Evolutionary conservation across 2,329 filamentous ascomycete species (phyloP).

Genomic region (Colletotrichum gigasporum): DNA sequence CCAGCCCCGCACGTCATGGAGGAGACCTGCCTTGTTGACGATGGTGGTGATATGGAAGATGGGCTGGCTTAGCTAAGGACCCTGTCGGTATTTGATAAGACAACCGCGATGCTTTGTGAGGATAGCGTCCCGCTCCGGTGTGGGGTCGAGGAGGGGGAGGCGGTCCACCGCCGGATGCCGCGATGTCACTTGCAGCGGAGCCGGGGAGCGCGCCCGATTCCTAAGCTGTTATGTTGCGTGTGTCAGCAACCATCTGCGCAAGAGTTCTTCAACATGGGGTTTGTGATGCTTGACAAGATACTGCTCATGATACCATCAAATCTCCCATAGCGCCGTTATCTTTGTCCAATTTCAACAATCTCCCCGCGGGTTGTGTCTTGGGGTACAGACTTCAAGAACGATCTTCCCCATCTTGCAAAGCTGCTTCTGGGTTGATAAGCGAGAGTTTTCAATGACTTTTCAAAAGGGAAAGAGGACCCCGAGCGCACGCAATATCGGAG

Average conservation of each 20-base stretch:
- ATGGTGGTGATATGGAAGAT: neutral
- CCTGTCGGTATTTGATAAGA: constrained; percentile 15
- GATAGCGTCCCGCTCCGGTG: constrained; percentile 21
- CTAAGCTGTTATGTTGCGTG: constrained; percentile 1
- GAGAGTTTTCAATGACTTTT: too few relatives aligned
- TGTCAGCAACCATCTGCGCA: constrained; percentile 14
- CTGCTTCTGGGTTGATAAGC: too few relatives aligned
- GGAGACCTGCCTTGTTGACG: neutral
- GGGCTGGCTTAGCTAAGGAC: constrained; percentile 28
- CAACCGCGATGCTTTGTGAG: constrained; percentile 2
- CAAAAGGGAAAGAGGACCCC: too few relatives aligned
- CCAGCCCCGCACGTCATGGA: neutral
- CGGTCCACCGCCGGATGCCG: neutral
- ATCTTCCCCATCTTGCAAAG: too few relatives aligned
- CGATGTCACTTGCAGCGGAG: neutral
- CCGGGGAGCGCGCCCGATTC: constrained; percentile 8
- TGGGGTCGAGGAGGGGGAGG: neutral
- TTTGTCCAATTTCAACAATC: too few relatives aligned
- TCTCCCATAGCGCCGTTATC: too few relatives aligned
- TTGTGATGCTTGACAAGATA: too few relatives aligned
- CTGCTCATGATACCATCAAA: too few relatives aligned
- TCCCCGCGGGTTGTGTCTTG: too few relatives aligned
- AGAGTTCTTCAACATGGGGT: too few relatives aligned
- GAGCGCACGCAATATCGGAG: too few relatives aligned
- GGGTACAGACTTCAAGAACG: too few relatives aligned